phyloP scores from a whole-genome alignment of 345 rosid species.

The Populus simonii region DNA sequence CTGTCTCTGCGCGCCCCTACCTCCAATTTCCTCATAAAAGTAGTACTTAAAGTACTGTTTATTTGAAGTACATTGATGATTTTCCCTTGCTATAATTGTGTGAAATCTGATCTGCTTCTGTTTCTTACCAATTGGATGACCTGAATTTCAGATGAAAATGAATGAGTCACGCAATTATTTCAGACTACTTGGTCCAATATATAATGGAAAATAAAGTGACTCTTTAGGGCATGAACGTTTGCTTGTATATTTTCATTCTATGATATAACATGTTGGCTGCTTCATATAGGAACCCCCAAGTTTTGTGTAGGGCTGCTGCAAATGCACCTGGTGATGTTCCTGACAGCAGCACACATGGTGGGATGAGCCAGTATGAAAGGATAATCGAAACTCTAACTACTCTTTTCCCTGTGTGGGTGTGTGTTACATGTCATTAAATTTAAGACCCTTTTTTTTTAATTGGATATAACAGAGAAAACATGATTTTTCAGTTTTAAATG shows the following conservation, averaged over 20 bases:
- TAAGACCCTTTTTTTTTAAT: neutral
- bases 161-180: neutral
- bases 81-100: no score
- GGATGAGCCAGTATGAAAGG: slow-evolving; percentile 68
- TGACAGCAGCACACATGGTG: slow-evolving; percentile 37
- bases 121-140: no score
- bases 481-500: neutral
- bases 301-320: slow-evolving; percentile 64
- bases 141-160: neutral
- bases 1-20: no score
- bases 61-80: no score
- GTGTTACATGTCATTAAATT: slow-evolving; percentile 13
- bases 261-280: slow-evolving; percentile 11
- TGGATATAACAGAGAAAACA: neutral
- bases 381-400: slow-evolving; percentile 81
- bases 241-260: neutral
- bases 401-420: slow-evolving; percentile 90
- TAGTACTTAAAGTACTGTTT: neutral
- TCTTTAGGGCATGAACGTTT: neutral
- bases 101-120: no score
- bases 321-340: slow-evolving; percentile 62
- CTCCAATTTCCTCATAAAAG: no score
- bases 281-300: slow-evolving; percentile 35
- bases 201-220: neutral
- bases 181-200: neutral